These are phyloP conservation scores for Coemansia sp. DNA, from an alignment of 192 early-diverging fungal species.

Conservation along the genomic window DNA sequence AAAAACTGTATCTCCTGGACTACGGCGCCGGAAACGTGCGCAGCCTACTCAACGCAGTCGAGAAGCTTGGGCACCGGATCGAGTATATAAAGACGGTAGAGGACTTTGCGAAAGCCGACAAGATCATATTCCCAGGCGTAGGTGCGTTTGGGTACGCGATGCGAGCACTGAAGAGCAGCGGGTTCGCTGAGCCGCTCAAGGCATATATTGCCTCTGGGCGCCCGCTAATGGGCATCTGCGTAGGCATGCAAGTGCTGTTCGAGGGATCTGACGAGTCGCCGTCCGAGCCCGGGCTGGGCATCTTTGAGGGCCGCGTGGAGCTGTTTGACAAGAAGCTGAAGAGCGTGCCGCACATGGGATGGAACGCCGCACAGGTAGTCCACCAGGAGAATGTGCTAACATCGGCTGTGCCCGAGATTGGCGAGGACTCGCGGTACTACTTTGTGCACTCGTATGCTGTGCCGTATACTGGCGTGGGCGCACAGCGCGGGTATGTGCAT, in stretches of 20 bases:
- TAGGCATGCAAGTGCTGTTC: constrained; percentile 96
- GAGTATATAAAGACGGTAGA: constrained; percentile 70
- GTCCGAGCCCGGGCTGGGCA: constrained; percentile 76
- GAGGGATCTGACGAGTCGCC: constrained; percentile 90
- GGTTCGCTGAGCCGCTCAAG: constrained; percentile 81
- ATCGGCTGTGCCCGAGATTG: constrained; percentile 38
- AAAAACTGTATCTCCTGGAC: constrained; percentile 82
- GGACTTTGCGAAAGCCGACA: constrained; percentile 92
- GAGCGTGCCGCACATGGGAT: constrained; percentile 98
- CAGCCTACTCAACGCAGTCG: constrained; percentile 93
- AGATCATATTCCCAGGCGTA: constrained; percentile 98
- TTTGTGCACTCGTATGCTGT: constrained; percentile 98
- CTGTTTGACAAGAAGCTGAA: constrained; percentile 74
- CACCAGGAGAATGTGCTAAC: constrained; percentile 6
- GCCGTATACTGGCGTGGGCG: constrained; percentile 58
- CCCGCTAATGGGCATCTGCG: constrained; percentile 98
- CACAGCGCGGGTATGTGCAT: constrained; percentile 72
- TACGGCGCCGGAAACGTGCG: constrained; percentile 99
- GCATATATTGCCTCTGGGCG: constrained; percentile 82
- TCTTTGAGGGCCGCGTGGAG: constrained; percentile 75
- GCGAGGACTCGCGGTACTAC: constrained; percentile 76
- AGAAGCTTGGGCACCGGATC: constrained; percentile 86
- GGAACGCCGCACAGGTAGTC: constrained; percentile 69
- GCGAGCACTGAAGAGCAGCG: constrained; percentile 70
- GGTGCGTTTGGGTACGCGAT: constrained; percentile 96